Base-by-base conservation (phyloP, 352 stramenopile species). In the Globisporangium cederbergense region DNA sequence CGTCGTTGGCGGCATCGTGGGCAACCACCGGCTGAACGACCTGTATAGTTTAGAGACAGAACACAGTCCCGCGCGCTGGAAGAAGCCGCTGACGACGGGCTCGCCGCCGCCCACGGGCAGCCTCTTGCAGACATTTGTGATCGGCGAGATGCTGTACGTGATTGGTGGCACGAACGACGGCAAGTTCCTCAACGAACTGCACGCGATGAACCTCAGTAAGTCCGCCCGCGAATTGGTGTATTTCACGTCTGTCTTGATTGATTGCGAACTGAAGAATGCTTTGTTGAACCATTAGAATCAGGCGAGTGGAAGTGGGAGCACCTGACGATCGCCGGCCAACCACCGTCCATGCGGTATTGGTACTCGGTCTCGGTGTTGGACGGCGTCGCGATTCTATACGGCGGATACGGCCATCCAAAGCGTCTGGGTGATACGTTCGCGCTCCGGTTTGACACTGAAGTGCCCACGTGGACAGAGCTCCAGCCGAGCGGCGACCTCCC, bases 301-400 rank as follows among this genome's bases (percentile, higher is more conserved):
- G 68, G 54, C 43, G 69, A 83, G 30, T 88, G 75, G 77, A 69
- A 64, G 63, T 88, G 79, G 79, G 70, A 86, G 65, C 79, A 73
- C n/a, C 30, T 88, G 2, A 57, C 72, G 42, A 59, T 84, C 34
- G 65, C 64, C 1, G 79, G 79, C n/a, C 74, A 56, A 3, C 75
- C 69, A 32, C 79, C 77, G 16, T 86, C 77, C 7, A 88, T 86
- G 68, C 76, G 79, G 25, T 88, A 88, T 58, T 88, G 79, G 79
- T 84, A 88, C 64, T 88, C 79, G 2, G 53, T 86, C 43, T 40
- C 67, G 14, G 67, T 86, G 6, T 30, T 88, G 32, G 68, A 73
- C 22, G 76, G 58, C 11, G 74, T 86, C 46, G 68, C 70, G 25
- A 72, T 88, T 61, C 64, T 88, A 45, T 84, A 84, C 18, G 79